A percentile compares a stretch with the other conserved stretches of the same genome.
phyloP scores from a whole-genome alignment of 2,329 filamentous ascomycete genomes.

The Westerdykella ornata region DNA sequence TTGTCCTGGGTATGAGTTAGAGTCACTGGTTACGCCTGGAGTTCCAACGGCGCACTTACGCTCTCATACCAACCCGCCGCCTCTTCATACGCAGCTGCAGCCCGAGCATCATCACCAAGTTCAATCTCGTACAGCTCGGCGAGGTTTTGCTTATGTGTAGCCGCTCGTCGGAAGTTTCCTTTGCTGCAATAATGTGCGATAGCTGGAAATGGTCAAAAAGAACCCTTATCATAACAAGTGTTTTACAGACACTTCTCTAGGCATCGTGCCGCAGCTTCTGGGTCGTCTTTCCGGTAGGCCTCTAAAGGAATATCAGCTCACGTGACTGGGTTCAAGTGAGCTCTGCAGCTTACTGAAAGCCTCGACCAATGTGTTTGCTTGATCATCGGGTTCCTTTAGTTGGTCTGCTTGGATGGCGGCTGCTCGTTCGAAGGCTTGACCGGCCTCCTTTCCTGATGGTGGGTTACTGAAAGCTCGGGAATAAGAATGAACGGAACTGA shows the following conservation, averaged over 20 bases:
- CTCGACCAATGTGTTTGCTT: slow-evolving; percentile 79
- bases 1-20: slow-evolving; percentile 30
- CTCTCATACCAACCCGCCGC: slow-evolving; percentile 81
- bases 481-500: background rate
- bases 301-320: slow-evolving; percentile 38
- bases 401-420: slow-evolving; percentile 73
- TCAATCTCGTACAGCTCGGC: slow-evolving; percentile 82
- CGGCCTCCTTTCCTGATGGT: slow-evolving; percentile 68
- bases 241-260: slow-evolving; percentile 50
- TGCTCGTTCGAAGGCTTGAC: slow-evolving; percentile 75
- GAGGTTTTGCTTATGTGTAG: slow-evolving; percentile 81
- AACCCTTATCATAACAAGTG: background rate
- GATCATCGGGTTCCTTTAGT: slow-evolving; percentile 86
- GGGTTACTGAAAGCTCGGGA: slow-evolving; percentile 2
- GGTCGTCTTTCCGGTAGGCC: slow-evolving; percentile 79
- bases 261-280: slow-evolving; percentile 73
- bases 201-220: slow-evolving; percentile 38
- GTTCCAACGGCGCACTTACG: slow-evolving; percentile 16
- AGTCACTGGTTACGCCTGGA: background rate
- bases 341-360: slow-evolving; percentile 58
- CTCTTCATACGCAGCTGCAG: slow-evolving; percentile 75
- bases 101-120: slow-evolving; percentile 67
- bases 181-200: slow-evolving; percentile 82
- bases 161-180: slow-evolving; percentile 86
- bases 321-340: slow-evolving; percentile 1